phyloP scores from a whole-genome alignment of 768 basidiomycete genomes.

The Cystofilobasidium bisporidii region DNA sequence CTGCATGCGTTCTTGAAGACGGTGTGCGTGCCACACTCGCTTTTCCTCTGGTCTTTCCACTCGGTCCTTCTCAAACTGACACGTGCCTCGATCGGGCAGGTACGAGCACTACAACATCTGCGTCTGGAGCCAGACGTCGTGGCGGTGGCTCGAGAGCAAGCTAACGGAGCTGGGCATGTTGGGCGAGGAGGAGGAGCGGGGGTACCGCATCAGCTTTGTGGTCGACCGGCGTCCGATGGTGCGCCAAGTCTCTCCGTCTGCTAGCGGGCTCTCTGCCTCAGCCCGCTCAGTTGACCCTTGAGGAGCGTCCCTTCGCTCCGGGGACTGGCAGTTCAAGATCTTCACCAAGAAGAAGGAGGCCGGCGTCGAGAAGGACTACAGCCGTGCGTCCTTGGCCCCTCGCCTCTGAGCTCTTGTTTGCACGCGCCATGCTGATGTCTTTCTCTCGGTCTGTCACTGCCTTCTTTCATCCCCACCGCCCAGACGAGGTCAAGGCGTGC shows the following conservation, averaged over 20 bases:
- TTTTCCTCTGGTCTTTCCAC: too few relatives aligned
- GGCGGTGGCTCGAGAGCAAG: constrained; percentile 83
- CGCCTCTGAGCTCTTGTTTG: too few relatives aligned
- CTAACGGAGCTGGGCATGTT: constrained; percentile 77
- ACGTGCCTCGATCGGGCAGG: too few relatives aligned
- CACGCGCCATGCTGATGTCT: too few relatives aligned
- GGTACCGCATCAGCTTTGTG: constrained; percentile 45
- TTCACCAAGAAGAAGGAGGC: not conserved
- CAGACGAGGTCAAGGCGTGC: not conserved
- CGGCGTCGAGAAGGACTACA: constrained; percentile 50
- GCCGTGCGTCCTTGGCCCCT: constrained; percentile 53
- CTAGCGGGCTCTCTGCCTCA: not conserved
- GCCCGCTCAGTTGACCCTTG: too few relatives aligned
- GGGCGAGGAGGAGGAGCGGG: constrained; percentile 50
- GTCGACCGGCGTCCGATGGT: constrained; percentile 75
- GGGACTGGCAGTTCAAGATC: not conserved
- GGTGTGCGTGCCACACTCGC: not conserved
- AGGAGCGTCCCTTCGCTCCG: too few relatives aligned
- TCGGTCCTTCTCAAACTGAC: too few relatives aligned
- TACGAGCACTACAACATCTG: constrained; percentile 68
- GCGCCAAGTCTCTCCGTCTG: not conserved
- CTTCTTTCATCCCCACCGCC: too few relatives aligned
- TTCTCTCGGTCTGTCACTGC: not conserved
- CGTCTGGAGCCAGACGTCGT: constrained; percentile 81
- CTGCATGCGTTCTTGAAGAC: constrained; percentile 64